Evolutionary conservation across 2,329 filamentous ascomycete genomes (phyloP), one percentile per base, ranked within the genome.

Genomic region (Nigrospora osmanthi): DNA sequence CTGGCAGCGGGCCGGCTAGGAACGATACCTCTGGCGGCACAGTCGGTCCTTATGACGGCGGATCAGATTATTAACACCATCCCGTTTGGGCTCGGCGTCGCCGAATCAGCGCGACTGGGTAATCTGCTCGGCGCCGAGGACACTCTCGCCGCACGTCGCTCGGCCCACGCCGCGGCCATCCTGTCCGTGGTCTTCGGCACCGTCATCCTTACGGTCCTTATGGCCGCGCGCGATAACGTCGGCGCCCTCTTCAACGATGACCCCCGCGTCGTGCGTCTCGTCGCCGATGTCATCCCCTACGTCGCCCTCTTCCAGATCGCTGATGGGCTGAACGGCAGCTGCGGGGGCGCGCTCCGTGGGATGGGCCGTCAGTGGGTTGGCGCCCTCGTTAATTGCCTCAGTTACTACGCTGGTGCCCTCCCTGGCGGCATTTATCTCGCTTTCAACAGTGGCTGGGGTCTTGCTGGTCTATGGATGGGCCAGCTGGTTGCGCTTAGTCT

Each of bases 291-390:
- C 23, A 82, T 95, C 71, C 89, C 89, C 0, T 91, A 83, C 55
- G 89, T 95, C 1, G 89, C 89, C 1, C 70, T 95, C 3, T 95
- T 95, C 64, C 89, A 95, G 67, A 90, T 95, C 48, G 88, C 89
- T 0, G 89, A 95, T 59, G 89, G 89, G 0, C 67, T 95, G 32
- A 93, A 93, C 56, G 88, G 89, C 1, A 86, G 81, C 48, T 95
- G 89, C 58, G 89, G 89, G 1, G 89, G 89, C 1, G 80, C 81
- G 16, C 66, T 95, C 13, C 69, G 89, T 51, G 89, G 89, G 0
- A 93, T 91, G 87, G 89, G 89, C 3, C 70, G 86, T 44, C 89
- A 95, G 63, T 89, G 90, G 72, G 76, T 94, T 41, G 89, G 89
- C 13, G 89, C 88, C 1, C 68, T 81, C 1, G 87, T 94, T 43